Evolutionary conservation across 805 yeast species (phyloP).

Genomic region (Sugiyamaella chiloensis): DNA sequence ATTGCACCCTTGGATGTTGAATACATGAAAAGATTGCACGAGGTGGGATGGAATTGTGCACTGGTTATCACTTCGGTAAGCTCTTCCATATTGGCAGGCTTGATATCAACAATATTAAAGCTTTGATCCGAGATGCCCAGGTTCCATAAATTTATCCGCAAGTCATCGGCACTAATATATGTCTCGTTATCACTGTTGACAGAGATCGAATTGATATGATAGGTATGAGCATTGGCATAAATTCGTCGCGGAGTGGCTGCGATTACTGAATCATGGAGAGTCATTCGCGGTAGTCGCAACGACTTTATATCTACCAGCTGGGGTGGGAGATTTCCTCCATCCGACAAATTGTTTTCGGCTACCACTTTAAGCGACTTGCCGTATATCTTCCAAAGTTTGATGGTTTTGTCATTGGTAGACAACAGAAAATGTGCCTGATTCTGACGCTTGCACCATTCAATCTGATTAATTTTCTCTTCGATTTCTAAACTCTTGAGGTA

Average conservation of each 20-base stretch:
- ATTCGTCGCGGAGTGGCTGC: slow-evolving; percentile 92
- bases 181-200: slow-evolving; percentile 96
- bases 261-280: slow-evolving; percentile 91
- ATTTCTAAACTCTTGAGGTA: slow-evolving; percentile 93
- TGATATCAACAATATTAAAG: slow-evolving; percentile 95
- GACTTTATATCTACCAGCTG: slow-evolving; percentile 33
- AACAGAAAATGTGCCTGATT: slow-evolving; percentile 88
- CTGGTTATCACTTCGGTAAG: slow-evolving; percentile 95
- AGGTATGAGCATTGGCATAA: slow-evolving; percentile 95
- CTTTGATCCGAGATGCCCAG: slow-evolving; percentile 90
- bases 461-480: slow-evolving; percentile 96
- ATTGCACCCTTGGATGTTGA: slow-evolving; percentile 94
- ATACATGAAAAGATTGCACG: slow-evolving; percentile 93
- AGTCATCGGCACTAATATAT: slow-evolving; percentile 86
- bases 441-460: slow-evolving; percentile 88
- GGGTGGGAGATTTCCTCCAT: slow-evolving; percentile 32
- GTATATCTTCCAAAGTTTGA: slow-evolving; percentile 93
- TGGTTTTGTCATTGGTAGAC: slow-evolving; percentile 96
- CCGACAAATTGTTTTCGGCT: slow-evolving; percentile 79
- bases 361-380: slow-evolving; percentile 91
- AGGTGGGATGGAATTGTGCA: slow-evolving; percentile 91
- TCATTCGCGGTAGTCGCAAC: slow-evolving; percentile 79
- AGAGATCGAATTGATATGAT: slow-evolving; percentile 94
- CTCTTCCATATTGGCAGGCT: slow-evolving; percentile 98
- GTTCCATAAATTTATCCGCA: slow-evolving; percentile 95